Evolutionary conservation across 225 moss, liverwort and hornwort genomes (phyloP).

Genomic region (Pseudisothecium myosuroides): DNA sequence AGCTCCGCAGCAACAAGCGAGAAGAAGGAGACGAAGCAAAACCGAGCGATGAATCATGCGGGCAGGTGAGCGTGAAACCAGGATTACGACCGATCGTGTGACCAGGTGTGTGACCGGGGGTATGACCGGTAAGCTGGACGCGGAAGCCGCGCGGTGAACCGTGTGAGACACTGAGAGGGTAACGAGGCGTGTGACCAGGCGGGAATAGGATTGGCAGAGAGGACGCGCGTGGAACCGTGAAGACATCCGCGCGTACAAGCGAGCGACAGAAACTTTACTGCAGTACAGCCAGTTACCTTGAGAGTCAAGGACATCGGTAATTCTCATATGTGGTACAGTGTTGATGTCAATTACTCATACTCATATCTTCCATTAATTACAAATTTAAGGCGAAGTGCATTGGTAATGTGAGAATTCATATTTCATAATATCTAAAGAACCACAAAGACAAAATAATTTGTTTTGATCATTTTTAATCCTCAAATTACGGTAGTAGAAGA

Average conservation of each 20-base stretch:
- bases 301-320: not conserved
- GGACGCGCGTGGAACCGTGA: not conserved
- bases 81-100: not conserved
- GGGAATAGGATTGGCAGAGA: not conserved
- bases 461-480: too few relatives aligned
- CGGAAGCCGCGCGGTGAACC: not conserved
- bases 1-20: not conserved
- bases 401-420: not conserved
- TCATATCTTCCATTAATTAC: not conserved
- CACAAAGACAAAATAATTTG: not conserved
- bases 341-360: not conserved
- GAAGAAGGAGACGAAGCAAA: not conserved
- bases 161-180: not conserved
- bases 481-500: not conserved
- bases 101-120: not conserved
- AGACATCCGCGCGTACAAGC: not conserved
- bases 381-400: not conserved
- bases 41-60: not conserved
- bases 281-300: not conserved
- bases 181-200: not conserved
- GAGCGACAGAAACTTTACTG: not conserved
- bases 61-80: not conserved
- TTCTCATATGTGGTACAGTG: not conserved
- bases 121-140: not conserved
- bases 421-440: not conserved